Conservation (phyloP, 495 filamentous ascomycete species). For the Aspergillus hancockii region DNA sequence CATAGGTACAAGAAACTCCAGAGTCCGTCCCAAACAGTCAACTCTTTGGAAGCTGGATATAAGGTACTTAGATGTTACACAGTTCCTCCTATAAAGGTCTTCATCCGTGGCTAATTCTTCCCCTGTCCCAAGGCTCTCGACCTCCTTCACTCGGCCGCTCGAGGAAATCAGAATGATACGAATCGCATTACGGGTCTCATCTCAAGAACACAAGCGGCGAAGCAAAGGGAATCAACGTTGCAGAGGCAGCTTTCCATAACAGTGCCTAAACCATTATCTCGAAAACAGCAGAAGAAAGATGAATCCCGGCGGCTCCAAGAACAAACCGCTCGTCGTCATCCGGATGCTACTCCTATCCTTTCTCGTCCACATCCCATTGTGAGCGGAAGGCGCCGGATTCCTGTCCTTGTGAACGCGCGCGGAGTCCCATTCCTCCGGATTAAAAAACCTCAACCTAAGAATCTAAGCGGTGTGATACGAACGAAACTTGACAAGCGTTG, state of each 20-base stretch:
- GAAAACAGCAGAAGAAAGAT: constrained; percentile 30
- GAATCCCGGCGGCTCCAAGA: constrained; percentile 28
- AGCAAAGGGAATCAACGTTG: constrained; percentile 19
- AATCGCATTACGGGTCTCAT: constrained; percentile 28
- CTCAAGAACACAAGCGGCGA: constrained; percentile 18
- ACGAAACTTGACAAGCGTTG: constrained; percentile 50
- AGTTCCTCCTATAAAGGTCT: not conserved
- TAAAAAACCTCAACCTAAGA: constrained; percentile 65
- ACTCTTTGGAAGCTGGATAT: constrained; percentile 66
- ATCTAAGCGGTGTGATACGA: constrained; percentile 57
- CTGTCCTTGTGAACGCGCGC: constrained; percentile 56
- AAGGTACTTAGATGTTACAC: constrained; percentile 40
- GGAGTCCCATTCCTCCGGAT: constrained; percentile 71
- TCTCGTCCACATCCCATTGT: constrained; percentile 46
- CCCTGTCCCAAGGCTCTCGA: constrained; percentile 34
- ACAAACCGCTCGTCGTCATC: constrained; percentile 34
- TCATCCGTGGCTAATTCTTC: constrained; percentile 20
- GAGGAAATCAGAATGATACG: constrained; percentile 28
- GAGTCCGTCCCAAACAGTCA: constrained; percentile 53
- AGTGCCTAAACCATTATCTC: constrained; percentile 22
- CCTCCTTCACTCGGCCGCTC: constrained; percentile 40
- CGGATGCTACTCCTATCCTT: constrained; percentile 41
- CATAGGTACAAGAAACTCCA: constrained; percentile 54
- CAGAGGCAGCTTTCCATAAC: constrained; percentile 21
- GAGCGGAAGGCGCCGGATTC: constrained; percentile 59